Evolutionary conservation across 202 grass and related monocot species (phyloP), one percentile per base, ranked within the genome.

Genomic region (Zoysia matrella): DNA sequence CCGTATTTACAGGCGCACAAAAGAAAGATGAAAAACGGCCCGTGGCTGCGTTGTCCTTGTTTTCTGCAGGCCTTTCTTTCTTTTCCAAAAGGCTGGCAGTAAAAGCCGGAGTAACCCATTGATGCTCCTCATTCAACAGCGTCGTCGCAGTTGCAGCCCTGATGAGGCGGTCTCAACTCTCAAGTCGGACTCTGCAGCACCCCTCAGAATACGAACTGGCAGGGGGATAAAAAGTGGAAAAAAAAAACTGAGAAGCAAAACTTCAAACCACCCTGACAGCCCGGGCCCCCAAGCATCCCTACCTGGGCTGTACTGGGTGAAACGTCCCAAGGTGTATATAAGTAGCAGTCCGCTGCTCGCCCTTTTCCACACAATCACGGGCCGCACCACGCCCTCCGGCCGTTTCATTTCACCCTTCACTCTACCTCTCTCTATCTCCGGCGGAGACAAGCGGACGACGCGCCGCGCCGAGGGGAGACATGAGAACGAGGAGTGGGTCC

Each of bases 401-500:
- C 4, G 15, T 6, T 22, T 36, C 11, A 11, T 42, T 63, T 5
- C 66, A n/a, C 15, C 16, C 0, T 56, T 8, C 11, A 2, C 68
- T 46, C 39, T 58, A 49, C 40, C 43, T 1, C 57, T 56, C 30
- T 51, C n/a, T 10, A 7, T 65, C 71, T 14, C 65, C 11, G 49
- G 48, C 44, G 8, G 5, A 52, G 46, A 52, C 78, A 15, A 57
- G 4, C 52, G 4, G 52, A 3, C 57, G 30, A 52, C 70, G 41
- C 67, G 1, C 0, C 55, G 5, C 30, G 30, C 30, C 30, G 30
- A 36, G 30, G 45, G 5, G 41, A 47, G 76, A 13, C 56, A 88
- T 90, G 88, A 86, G 72, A 70, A 90, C 91, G 3, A 68, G 86
- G 83, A 94, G 81, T 60, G 79, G 86, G 0, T 93, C 86, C 8